phyloP scores from a whole-genome alignment of 495 filamentous ascomycete genomes.

The Pyronema omphalodes region DNA sequence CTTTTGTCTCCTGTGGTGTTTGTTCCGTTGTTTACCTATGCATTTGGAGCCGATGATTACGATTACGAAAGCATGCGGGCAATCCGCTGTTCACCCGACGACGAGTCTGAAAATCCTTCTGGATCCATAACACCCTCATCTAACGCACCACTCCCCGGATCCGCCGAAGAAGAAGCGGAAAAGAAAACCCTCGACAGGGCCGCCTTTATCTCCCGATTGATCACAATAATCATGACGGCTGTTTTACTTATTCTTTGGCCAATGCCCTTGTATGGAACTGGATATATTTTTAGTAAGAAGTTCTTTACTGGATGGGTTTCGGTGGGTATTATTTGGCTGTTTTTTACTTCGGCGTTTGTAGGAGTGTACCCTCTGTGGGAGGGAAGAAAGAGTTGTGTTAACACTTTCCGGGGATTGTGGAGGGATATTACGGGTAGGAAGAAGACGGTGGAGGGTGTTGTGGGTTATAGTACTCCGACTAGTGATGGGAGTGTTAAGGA shows the following conservation, averaged over 20 bases:
- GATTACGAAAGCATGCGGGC: slow-evolving; percentile 75
- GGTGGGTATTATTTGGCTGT: slow-evolving; percentile 78
- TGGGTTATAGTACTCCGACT: no score
- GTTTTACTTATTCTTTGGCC: slow-evolving; percentile 77
- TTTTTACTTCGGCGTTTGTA: slow-evolving; percentile 51
- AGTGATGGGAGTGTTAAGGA: no score
- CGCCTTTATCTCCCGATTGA: slow-evolving; percentile 56
- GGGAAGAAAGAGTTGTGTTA: slow-evolving; percentile 46
- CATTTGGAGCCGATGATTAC: slow-evolving; percentile 63
- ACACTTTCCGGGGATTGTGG: slow-evolving; percentile 46
- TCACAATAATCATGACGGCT: slow-evolving; percentile 59
- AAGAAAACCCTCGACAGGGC: slow-evolving; percentile 49
- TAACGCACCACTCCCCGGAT: not conserved
- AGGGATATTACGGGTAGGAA: slow-evolving; percentile 50
- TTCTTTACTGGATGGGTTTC: slow-evolving; percentile 89
- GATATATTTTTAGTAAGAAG: slow-evolving; percentile 72
- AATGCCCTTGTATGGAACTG: slow-evolving; percentile 77
- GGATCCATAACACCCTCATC: slow-evolving; percentile 21
- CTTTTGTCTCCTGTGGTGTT: slow-evolving; percentile 65
- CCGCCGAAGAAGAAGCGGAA: slow-evolving; percentile 38
- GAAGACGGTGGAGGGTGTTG: not conserved
- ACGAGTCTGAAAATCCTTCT: no score
- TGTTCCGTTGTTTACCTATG: slow-evolving; percentile 58
- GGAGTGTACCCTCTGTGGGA: slow-evolving; percentile 73
- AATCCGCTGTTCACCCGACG: slow-evolving; percentile 71